phyloP scores from a whole-genome alignment of 345 rosid genomes.

The Chamaenerion angustifolium region DNA sequence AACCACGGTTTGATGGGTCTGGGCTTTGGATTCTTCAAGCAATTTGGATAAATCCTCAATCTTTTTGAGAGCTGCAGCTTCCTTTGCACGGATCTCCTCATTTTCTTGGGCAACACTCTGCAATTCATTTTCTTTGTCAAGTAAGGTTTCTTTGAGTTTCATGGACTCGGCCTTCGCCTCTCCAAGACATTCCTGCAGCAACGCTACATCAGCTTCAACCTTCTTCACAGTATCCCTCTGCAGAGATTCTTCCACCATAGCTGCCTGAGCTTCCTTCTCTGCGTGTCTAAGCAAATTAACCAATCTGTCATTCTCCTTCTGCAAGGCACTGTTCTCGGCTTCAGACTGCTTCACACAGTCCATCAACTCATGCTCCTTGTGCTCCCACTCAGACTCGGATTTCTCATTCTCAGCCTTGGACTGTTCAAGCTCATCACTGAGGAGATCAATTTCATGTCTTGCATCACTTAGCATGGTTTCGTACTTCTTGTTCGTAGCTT shows the following conservation, averaged over 20 bases:
- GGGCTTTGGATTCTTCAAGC: constrained; percentile 66
- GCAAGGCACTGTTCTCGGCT: constrained; percentile 53
- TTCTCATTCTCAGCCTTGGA: constrained; percentile 43
- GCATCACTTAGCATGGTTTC: constrained; percentile 67
- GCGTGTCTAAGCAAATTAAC: constrained; percentile 51
- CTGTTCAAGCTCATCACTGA: constrained; percentile 31
- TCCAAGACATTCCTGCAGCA: constrained; percentile 65
- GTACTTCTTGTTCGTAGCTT: constrained; percentile 66
- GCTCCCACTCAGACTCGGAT: constrained; percentile 67
- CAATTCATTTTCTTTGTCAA: constrained; percentile 79
- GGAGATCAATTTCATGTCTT: constrained; percentile 54
- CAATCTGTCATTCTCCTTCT: constrained; percentile 56
- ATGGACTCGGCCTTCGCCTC: constrained; percentile 57
- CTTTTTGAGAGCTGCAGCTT: constrained; percentile 42
- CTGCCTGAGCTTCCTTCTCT: constrained; percentile 59
- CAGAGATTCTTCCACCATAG: constrained; percentile 55
- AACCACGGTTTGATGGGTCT: constrained; percentile 24
- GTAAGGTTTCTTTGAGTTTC: constrained; percentile 53
- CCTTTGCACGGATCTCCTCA: constrained; percentile 57
- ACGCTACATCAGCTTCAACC: constrained; percentile 68
- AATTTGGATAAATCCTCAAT: constrained; percentile 68
- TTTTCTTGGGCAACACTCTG: constrained; percentile 56
- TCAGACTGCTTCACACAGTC: constrained; percentile 47
- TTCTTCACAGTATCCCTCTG: constrained; percentile 60
- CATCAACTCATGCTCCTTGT: constrained; percentile 48